Evolutionary conservation across 139 green algal genomes (phyloP).

Genomic region (Tetradesmus lagerheimii): DNA sequence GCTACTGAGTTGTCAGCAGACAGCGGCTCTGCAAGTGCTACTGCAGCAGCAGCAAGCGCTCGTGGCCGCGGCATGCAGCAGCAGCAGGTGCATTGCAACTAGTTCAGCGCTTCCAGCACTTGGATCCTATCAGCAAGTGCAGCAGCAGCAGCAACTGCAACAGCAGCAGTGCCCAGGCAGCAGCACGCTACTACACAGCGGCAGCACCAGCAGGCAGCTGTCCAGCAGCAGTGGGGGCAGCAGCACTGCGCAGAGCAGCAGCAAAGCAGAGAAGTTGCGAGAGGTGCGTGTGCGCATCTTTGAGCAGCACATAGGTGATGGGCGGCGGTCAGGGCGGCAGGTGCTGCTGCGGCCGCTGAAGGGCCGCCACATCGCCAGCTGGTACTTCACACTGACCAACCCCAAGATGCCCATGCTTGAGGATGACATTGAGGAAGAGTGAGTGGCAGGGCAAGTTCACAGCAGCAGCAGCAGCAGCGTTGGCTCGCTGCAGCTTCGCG

Average conservation of each 20-base stretch:
- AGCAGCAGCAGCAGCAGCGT: background rate
- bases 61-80: background rate
- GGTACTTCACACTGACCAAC: conserved; percentile 40
- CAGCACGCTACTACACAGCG: background rate
- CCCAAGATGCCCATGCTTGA: conserved; percentile 33
- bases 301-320: conserved; percentile 38
- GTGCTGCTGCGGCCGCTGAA: conserved; percentile 30
- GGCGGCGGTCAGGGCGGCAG: conserved; percentile 31
- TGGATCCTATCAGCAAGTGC: too few relatives aligned
- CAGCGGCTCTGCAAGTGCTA: background rate
- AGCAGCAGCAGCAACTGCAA: background rate
- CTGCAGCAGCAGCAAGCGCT: conserved; percentile 9
- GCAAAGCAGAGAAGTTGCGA: background rate
- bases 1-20: background rate
- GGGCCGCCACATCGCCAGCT: conserved; percentile 10
- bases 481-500: background rate
- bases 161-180: background rate
- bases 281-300: conserved; percentile 27
- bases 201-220: background rate
- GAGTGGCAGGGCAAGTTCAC: background rate
- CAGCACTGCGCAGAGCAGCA: background rate
- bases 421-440: conserved; percentile 42
- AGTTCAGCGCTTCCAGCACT: background rate
- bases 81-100: background rate
- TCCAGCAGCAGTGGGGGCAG: background rate